Evolutionary conservation across 2,329 filamentous ascomycete species (phyloP), one percentile per base, ranked within the genome.

Genomic region (Pseudocercospora vitis): DNA sequence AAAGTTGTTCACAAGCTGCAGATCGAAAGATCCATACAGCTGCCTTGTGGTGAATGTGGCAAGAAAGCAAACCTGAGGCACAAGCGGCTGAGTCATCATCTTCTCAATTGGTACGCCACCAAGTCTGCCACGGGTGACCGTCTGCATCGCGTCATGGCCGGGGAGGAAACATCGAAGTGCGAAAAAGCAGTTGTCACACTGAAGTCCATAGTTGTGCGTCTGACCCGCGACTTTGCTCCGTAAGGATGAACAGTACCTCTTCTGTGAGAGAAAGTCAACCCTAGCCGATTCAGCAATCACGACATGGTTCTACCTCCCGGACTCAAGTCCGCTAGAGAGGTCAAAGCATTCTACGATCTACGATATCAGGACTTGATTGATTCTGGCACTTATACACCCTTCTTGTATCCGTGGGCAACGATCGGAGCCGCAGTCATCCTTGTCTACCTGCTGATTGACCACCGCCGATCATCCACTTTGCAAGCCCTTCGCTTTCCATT

Each of bases 371-470:
- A 58, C 12, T 61, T 68, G 11, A 69, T 78, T 45, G 58, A 65
- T 16, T 66, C 73, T 18, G 74, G 73, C 21, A 58, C 71, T 44
- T 72, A 67, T 18, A 57, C 70, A 29, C 74, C 75, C 3, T 75
- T 77, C 54, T 52, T 74, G 1, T 78, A 76, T 52, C 76, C 76
- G 1, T 76, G 70, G 65, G 69, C 67, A 7, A 63, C 67, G 0
- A 37, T 74, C 2, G 75, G 74, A 11, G 69, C 71, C 1, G 60
- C 68, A 3, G 33, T 74, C 0, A 69, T 79, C 5, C 64, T 82
- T n/a, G 50, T 74, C 8, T 80, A 79, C 51, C 71, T 83, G 12
- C 66, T 81, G 5, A 69, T 82, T 48, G 76, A 79, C n/a, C 74
- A 77, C 55, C 70, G 69, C 35, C 68, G 69, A 24, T 70, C 69